A percentile compares a stretch with the other conserved stretches of the same genome.
phyloP scores from a whole-genome alignment of 768 basidiomycete genomes.

The Lactarius akahatsu region DNA sequence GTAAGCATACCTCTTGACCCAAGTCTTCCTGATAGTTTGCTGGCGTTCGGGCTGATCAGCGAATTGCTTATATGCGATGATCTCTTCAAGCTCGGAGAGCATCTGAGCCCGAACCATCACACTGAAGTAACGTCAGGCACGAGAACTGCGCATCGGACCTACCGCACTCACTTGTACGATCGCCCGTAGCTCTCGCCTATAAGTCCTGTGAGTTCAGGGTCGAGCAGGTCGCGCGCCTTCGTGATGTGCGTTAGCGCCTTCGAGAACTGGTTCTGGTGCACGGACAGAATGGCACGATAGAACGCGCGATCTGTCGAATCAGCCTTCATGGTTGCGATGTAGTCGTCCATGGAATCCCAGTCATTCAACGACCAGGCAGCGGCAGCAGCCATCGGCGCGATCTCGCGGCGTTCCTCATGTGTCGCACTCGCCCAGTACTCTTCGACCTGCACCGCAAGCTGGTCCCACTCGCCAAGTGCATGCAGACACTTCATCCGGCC shows the following conservation, averaged over 20 bases:
- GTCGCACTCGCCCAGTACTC: conserved; percentile 83
- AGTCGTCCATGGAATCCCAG: conserved; percentile 98
- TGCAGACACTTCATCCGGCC: conserved; percentile 96
- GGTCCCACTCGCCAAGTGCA: conserved; percentile 97
- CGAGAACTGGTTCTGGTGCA: conserved; percentile 94
- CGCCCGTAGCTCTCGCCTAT: conserved; percentile 97
- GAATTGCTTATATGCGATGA: conserved; percentile 92
- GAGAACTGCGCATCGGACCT: background rate
- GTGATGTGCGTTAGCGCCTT: conserved; percentile 89
- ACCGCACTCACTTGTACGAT: conserved; percentile 77
- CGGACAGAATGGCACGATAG: conserved; percentile 92
- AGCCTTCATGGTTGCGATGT: conserved; percentile 87
- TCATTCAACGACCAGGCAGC: conserved; percentile 96
- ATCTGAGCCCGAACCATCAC: conserved; percentile 97
- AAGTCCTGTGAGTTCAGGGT: conserved; percentile 87
- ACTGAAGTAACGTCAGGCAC: conserved; percentile 42
- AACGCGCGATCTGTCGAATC: conserved; percentile 95
- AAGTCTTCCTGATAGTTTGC: conserved; percentile 85
- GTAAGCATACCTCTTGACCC: conserved; percentile 86
- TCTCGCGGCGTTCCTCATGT: conserved; percentile 82
- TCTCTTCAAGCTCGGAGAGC: conserved; percentile 97
- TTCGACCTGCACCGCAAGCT: conserved; percentile 79
- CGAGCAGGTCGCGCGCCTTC: conserved; percentile 87
- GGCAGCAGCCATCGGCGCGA: conserved; percentile 95
- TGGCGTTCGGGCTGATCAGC: conserved; percentile 95